Percentiles rank a stretch among this genome's conserved stretches.
Evolutionary conservation across 345 rosid species (phyloP).

Genomic region (Firmiana major): DNA sequence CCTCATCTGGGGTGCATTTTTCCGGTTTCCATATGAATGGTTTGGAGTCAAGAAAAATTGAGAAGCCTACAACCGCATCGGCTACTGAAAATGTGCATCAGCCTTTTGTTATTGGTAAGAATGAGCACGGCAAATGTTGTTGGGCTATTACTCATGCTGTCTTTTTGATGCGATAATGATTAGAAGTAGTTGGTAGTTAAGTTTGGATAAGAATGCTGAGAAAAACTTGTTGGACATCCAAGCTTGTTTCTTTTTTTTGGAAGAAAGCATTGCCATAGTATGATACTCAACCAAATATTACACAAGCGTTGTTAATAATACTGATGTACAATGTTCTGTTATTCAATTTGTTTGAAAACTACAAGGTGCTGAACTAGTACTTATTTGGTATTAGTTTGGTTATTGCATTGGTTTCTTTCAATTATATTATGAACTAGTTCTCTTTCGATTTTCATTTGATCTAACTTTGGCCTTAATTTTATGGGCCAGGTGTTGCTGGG

Average conservation of each 20-base stretch:
- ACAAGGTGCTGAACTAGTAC: neutral
- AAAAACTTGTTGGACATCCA: neutral
- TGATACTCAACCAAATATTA: too few species aligned
- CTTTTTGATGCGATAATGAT: neutral
- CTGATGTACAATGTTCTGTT: neutral
- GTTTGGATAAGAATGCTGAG: neutral
- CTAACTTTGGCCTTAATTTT: neutral
- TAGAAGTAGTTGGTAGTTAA: neutral
- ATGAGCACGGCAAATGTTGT: neutral
- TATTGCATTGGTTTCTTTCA: neutral
- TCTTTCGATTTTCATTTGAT: neutral
- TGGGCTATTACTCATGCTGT: neutral
- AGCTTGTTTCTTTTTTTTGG: too few species aligned
- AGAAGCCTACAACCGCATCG: slow-evolving; percentile 46
- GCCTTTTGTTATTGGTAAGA: slow-evolving; percentile 91
- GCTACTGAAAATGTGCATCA: slow-evolving; percentile 54
- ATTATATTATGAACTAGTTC: neutral
- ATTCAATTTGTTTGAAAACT: neutral
- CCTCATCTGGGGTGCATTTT: slow-evolving; percentile 79
- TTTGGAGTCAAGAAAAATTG: slow-evolving; percentile 33
- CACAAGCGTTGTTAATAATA: neutral
- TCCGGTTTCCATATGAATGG: slow-evolving; percentile 88
- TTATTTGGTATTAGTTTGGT: neutral
- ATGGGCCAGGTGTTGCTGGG: slow-evolving; percentile 79
- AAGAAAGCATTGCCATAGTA: neutral